Conservation (phyloP, 306 rosid genomes). For the Malus asiatica region DNA sequence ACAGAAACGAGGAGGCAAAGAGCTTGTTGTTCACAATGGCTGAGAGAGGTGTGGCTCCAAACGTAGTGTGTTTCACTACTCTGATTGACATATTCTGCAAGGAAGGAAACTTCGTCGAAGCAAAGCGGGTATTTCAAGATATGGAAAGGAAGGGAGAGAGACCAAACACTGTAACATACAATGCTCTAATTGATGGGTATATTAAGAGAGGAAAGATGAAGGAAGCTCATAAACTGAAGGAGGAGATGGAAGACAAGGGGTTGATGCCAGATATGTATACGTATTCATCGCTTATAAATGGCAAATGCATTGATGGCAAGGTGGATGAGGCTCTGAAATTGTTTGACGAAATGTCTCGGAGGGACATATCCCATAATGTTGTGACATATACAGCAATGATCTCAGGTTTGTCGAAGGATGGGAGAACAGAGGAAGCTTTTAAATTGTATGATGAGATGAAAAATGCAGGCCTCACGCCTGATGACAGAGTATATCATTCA, state of each 20-base stretch:
- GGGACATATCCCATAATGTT: constrained; percentile 38
- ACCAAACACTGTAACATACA: constrained; percentile 58
- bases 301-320: constrained; percentile 62
- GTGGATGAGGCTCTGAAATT: constrained; percentile 53
- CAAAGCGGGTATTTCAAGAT: constrained; percentile 44
- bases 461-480: constrained; percentile 47
- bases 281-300: constrained; percentile 54
- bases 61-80: constrained; percentile 46
- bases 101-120: constrained; percentile 74
- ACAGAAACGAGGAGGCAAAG: constrained; percentile 62
- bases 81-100: constrained; percentile 72
- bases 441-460: constrained; percentile 69
- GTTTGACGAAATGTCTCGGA: constrained; percentile 53
- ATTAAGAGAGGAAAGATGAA: constrained; percentile 58
- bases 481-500: constrained; percentile 62
- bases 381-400: constrained; percentile 63
- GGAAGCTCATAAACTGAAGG: constrained; percentile 43
- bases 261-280: constrained; percentile 58
- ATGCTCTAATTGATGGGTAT: constrained; percentile 59
- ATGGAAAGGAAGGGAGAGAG: constrained; percentile 49
- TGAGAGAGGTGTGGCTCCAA: constrained; percentile 56
- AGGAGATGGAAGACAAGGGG: constrained; percentile 54
- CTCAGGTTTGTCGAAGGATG: constrained; percentile 73
- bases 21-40: constrained; percentile 45
- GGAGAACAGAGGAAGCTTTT: constrained; percentile 74